These are phyloP conservation scores for Camillea tinctor DNA, from an alignment of 2,329 filamentous ascomycete genomes.

Conservation along the genomic window DNA sequence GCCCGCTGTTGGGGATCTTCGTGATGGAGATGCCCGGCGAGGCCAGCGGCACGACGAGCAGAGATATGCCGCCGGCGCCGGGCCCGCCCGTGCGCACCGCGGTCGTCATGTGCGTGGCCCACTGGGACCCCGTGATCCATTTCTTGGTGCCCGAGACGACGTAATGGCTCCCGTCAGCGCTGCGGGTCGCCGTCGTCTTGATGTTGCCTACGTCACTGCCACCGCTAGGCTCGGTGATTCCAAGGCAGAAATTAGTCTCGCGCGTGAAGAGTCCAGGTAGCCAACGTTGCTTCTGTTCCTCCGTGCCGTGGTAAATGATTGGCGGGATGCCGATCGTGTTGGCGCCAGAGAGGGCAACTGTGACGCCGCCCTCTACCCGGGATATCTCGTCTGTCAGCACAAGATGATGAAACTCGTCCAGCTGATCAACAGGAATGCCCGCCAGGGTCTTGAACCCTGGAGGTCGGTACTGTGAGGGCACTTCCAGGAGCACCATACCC, in stretches of 20 bases:
- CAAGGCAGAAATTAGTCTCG: conserved; percentile 34
- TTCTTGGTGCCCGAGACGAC: conserved; percentile 63
- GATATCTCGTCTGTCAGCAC: conserved; percentile 37
- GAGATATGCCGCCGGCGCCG: conserved; percentile 51
- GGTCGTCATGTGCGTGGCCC: conserved; percentile 61
- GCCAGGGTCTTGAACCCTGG: conserved; percentile 40
- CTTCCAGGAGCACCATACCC: conserved; percentile 32
- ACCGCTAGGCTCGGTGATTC: conserved; percentile 34
- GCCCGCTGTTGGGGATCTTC: conserved; percentile 61
- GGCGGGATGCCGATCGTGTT: conserved; percentile 46
- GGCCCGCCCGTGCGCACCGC: conserved; percentile 58
- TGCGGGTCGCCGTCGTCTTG: conserved; percentile 51
- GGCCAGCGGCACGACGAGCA: conserved; percentile 53
- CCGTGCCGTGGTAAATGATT: conserved; percentile 25
- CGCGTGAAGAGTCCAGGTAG: conserved; percentile 50
- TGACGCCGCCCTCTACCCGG: conserved; percentile 51
- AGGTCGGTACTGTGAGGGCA: conserved; percentile 37
- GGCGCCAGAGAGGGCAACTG: conserved; percentile 49
- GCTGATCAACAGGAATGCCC: conserved; percentile 35
- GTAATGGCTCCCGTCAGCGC: conserved; percentile 46
- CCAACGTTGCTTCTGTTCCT: conserved; percentile 27
- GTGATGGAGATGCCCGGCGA: conserved; percentile 47
- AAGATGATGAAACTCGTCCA: conserved; percentile 38
- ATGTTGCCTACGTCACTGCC: conserved; percentile 64
- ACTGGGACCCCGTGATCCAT: conserved; percentile 63